Evolutionary conservation across 768 basidiomycete species (phyloP).

Genomic region (Termitomyces sp.): DNA sequence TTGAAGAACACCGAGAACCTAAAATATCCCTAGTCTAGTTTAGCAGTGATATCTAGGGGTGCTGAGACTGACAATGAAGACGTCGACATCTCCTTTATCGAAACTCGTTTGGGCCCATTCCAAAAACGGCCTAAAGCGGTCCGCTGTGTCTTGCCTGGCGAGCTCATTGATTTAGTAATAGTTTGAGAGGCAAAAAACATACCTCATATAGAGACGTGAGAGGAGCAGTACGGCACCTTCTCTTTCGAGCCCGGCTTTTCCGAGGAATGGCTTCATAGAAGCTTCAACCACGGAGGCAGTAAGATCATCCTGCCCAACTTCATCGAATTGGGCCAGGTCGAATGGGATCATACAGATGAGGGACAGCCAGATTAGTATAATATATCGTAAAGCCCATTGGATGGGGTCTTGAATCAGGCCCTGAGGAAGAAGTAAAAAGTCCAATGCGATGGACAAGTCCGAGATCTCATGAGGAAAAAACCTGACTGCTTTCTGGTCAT

Average conservation of each 20-base stretch:
- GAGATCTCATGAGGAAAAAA: conserved; percentile 91
- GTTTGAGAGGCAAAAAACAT: conserved; percentile 15
- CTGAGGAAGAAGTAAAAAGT: conserved; percentile 48
- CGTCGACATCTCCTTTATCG: conserved; percentile 26
- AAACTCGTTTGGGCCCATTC: conserved; percentile 37
- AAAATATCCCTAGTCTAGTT: background rate
- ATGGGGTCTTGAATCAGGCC: conserved; percentile 32
- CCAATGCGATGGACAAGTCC: conserved; percentile 72
- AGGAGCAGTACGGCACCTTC: conserved; percentile 80
- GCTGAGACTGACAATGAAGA: conserved; percentile 41
- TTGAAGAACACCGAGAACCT: conserved; percentile 68
- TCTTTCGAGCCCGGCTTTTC: conserved; percentile 75
- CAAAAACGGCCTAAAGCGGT: conserved; percentile 48
- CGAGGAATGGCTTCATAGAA: conserved; percentile 52
- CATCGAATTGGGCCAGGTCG: conserved; percentile 81
- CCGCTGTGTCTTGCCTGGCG: conserved; percentile 52
- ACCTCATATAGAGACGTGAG: conserved; percentile 78
- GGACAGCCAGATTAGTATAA: conserved; percentile 88
- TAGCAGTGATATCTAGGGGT: background rate
- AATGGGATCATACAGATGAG: conserved; percentile 94
- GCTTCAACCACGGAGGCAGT: conserved; percentile 55
- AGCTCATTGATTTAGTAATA: background rate
- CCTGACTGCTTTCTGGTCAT: conserved; percentile 50
- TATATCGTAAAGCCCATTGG: conserved; percentile 81
- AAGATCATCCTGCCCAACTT: conserved; percentile 39